Base-by-base conservation (phyloP, 108 stramenopile genomes). In the Skeletonema costatum region DNA sequence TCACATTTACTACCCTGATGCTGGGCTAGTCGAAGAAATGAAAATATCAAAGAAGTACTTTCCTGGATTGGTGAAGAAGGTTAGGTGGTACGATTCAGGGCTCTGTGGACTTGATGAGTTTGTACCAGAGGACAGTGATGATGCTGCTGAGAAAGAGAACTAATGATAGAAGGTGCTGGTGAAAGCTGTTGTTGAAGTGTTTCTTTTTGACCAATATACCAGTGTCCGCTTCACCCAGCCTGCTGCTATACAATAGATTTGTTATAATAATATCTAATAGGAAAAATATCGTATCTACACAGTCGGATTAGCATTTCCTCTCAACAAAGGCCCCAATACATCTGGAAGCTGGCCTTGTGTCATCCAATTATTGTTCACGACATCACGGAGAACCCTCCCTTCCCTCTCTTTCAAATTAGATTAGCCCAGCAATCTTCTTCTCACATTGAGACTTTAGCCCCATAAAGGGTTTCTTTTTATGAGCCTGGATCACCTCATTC, bases 11-110 rank as follows among this genome's bases (percentile, higher is more conserved):
- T 66, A 86, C 68, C 90, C 90, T 6, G n/a, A 58, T 9, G 84
- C 80, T n/a, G 90, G 90, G 17, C 53, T 90, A 29, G 90, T 90
- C 13, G 90, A 90, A 71, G 90, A 90, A 63, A 38, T 84, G 64
- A 87, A 79, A 60, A 82, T 90, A 12, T 68, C 82, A 4, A 82
- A 85, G 60, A 85, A 79, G 38, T 62, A 87, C 62, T 84, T 82
- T 64, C 51, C 32, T 14, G 69, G 58, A 38, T 74, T 85, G 60
- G 75, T 75, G 2, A 75, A 76, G 61, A 80, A 42, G 75, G 77
- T 78, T 38, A 62, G 72, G 16, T 81, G 80, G 80, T 81, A 81
- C 33, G 70, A 81, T 39, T 64, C 31, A 17, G 80, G 80, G 6
- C 29, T 42, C 35, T 81, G 80, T 61, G 29, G 31, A 2, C 4